A percentile compares a stretch with the other conserved stretches of the same genome.
phyloP scores from a whole-genome alignment of 768 basidiomycete genomes.

The Gloeopeniophorella convolvens region DNA sequence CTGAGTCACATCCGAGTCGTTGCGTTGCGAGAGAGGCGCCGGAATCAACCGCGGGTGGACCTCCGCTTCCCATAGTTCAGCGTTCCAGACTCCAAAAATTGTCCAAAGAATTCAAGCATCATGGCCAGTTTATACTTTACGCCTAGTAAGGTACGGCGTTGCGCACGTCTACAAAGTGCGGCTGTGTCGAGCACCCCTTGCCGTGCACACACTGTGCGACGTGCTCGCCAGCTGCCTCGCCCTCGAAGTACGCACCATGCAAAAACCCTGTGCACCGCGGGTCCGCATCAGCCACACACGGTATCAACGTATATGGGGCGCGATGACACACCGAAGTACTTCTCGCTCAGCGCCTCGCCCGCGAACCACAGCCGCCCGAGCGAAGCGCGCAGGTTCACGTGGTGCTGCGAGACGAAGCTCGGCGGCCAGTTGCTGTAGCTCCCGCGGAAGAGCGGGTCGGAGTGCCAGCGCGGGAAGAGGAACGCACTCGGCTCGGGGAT shows the following conservation, averaged over 20 bases:
- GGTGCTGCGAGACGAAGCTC: slow-evolving; percentile 46
- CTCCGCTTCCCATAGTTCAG: too few relatives aligned
- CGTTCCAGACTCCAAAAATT: too few relatives aligned
- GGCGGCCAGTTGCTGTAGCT: slow-evolving; percentile 64
- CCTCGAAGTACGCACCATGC: slow-evolving; percentile 30
- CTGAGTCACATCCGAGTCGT: too few relatives aligned
- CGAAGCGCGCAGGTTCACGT: slow-evolving; percentile 47
- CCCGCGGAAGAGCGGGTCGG: slow-evolving; percentile 45
- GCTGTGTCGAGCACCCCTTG: slow-evolving; percentile 1
- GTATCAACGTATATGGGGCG: slow-evolving; percentile 24
- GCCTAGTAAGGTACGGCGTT: slow-evolving; percentile 18
- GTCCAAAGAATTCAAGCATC: too few relatives aligned
- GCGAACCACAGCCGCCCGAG: slow-evolving; percentile 51
- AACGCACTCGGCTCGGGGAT: slow-evolving; percentile 50
- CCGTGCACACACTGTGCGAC: slow-evolving; percentile 24
- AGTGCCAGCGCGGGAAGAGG: slow-evolving; percentile 44
- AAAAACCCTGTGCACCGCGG: slow-evolving; percentile 19
- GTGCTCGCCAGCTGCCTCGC: slow-evolving; percentile 18
- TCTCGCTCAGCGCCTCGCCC: slow-evolving; percentile 49
- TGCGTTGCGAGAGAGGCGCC: too few relatives aligned
- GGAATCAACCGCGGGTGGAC: too few relatives aligned
- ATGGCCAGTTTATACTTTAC: too few relatives aligned
- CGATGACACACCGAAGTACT: slow-evolving; percentile 59
- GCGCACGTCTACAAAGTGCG: slow-evolving; percentile 14
- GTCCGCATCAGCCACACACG: background rate